Conservation (phyloP, 225 moss, liverwort and hornwort genomes). For the Neckera pumila region DNA sequence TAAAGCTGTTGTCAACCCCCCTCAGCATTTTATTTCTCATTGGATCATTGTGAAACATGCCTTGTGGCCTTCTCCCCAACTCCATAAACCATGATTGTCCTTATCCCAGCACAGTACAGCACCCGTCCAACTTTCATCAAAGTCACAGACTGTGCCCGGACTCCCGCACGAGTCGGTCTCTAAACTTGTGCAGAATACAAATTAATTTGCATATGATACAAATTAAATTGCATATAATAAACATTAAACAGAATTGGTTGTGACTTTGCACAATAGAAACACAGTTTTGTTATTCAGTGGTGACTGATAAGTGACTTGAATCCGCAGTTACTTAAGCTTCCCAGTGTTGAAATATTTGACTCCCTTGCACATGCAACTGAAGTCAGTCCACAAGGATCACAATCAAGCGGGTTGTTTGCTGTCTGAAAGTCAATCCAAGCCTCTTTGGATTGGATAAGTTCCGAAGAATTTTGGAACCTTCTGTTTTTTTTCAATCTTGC, state of each 20-base stretch:
- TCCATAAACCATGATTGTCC: not conserved
- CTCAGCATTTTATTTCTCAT: not conserved
- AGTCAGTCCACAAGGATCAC: not conserved
- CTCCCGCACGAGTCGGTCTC: too few relatives aligned
- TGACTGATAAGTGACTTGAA: not conserved
- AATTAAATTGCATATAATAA: not conserved
- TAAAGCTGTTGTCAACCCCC: not conserved
- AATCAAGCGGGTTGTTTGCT: not conserved
- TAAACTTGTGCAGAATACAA: not conserved
- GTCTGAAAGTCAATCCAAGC: not conserved
- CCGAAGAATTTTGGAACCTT: not conserved
- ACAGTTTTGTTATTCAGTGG: not conserved
- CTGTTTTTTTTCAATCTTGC: accelerated
- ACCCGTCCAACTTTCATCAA: not conserved
- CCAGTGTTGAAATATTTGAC: not conserved
- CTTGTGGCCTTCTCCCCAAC: not conserved
- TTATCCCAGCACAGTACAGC: not conserved
- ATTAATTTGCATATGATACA: not conserved
- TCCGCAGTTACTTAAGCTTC: too few relatives aligned
- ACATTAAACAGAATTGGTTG: not conserved
- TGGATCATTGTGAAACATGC: not conserved
- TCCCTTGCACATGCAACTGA: not conserved
- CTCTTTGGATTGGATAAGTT: not conserved
- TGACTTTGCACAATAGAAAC: not conserved
- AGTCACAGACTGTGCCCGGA: not conserved